These are phyloP conservation scores for Cucurbitaria berberidis DNA, from an alignment of 2,329 filamentous ascomycete species.

Conservation along the genomic window DNA sequence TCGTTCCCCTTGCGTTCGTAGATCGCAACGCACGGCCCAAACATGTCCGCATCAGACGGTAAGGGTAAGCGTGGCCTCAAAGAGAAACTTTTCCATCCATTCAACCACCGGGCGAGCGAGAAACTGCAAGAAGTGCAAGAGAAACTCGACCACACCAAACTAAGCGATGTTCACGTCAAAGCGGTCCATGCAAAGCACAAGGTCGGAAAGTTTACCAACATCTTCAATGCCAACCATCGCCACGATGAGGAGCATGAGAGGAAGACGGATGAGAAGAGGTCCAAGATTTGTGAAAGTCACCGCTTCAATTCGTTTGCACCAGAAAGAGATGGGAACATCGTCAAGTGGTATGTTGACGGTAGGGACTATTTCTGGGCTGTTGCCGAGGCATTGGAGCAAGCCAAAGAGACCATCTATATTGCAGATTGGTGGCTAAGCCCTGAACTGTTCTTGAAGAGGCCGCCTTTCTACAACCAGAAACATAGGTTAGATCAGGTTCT, in stretches of 20 bases:
- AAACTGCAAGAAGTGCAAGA: conserved; percentile 47
- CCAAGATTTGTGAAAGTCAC: conserved; percentile 72
- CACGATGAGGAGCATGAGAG: conserved; percentile 94
- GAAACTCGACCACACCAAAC: conserved; percentile 55
- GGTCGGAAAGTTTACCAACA: conserved; percentile 68
- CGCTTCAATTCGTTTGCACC: conserved; percentile 92
- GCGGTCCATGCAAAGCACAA: conserved; percentile 67
- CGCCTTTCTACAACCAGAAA: conserved; percentile 81
- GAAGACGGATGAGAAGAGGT: conserved; percentile 79
- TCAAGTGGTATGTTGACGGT: conserved; percentile 98
- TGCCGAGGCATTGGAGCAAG: conserved; percentile 84
- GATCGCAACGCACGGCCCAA: conserved; percentile 20
- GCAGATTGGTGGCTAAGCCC: conserved; percentile 97
- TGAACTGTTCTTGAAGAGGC: conserved; percentile 82
- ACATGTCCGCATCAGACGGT: conserved; percentile 22
- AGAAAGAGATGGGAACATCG: conserved; percentile 79
- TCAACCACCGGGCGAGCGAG: conserved; percentile 38
- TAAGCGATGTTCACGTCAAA: conserved; percentile 59
- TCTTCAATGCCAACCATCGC: conserved; percentile 85
- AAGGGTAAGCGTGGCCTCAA: conserved; percentile 38
- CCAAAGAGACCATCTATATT: conserved; percentile 94
- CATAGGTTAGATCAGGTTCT: conserved; percentile 86
- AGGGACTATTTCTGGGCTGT: conserved; percentile 95
- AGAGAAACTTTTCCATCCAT: conserved; percentile 49
- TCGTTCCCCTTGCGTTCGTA: conserved; percentile 9